phyloP scores from a whole-genome alignment of 148 eudicot species.

The Camellia sinensis region DNA sequence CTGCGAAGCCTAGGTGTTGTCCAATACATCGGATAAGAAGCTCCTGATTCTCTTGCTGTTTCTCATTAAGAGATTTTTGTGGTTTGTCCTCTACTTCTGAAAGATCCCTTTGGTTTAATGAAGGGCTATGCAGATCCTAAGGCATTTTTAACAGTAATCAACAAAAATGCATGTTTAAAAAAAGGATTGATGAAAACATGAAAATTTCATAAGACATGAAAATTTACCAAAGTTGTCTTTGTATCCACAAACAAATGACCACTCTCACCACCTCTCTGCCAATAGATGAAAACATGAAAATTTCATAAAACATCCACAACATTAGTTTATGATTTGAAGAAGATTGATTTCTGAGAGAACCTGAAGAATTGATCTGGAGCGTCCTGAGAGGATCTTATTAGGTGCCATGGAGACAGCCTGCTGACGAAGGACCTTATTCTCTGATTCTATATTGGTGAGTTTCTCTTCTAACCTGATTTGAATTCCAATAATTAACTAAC shows the following conservation, averaged over 20 bases:
- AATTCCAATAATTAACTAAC: conserved; percentile 12
- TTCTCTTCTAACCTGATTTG: conserved; percentile 81
- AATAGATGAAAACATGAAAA: conserved; percentile 19
- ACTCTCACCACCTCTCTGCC: conserved; percentile 82
- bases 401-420: conserved; percentile 97
- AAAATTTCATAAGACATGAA: background rate
- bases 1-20: conserved; percentile 78
- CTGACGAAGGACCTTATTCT: conserved; percentile 96
- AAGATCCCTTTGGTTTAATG: conserved; percentile 65
- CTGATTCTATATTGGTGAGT: conserved; percentile 81
- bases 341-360: conserved; percentile 32
- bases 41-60: conserved; percentile 93
- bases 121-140: conserved; percentile 82
- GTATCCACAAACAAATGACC: conserved; percentile 52
- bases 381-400: conserved; percentile 73
- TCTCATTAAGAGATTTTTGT: conserved; percentile 93
- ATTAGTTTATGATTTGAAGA: background rate
- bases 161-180: conserved; percentile 4
- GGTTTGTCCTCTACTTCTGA: conserved; percentile 84
- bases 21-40: conserved; percentile 70
- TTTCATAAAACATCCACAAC: conserved; percentile 6
- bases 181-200: background rate
- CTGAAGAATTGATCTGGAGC: conserved; percentile 92
- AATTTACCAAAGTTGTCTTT: conserved; percentile 49
- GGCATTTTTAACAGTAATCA: conserved; percentile 6